Evolutionary conservation across 2,329 filamentous ascomycete species (phyloP).

Genomic region (Colletotrichum sidae): DNA sequence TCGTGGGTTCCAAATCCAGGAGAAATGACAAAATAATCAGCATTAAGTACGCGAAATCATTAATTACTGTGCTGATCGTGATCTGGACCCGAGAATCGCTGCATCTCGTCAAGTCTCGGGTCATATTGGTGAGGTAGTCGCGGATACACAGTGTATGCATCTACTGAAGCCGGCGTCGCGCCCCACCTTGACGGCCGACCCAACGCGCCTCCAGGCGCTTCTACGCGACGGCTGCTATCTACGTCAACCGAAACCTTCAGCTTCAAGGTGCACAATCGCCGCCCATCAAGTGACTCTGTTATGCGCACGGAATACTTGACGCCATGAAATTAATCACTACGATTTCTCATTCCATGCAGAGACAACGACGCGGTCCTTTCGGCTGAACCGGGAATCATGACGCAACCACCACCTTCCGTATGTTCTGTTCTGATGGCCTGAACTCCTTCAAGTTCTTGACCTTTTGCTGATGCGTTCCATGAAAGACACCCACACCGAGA

Average conservation of each 20-base stretch:
- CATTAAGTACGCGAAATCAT: no score
- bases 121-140: no score
- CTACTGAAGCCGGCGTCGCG: background rate
- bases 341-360: background rate
- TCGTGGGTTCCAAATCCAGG: no score
- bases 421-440: background rate
- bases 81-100: no score
- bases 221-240: background rate
- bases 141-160: no score
- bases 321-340: conserved; percentile 9
- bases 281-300: background rate
- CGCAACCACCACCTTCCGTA: conserved; percentile 35
- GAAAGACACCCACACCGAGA: conserved; percentile 53
- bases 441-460: background rate
- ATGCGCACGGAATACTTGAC: background rate
- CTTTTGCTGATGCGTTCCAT: background rate
- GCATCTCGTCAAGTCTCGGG: no score
- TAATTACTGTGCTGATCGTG: no score
- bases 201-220: background rate
- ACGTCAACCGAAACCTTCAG: no score
- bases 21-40: no score
- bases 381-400: conserved; percentile 31
- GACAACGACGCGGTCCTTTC: conserved; percentile 28
- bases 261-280: no score
- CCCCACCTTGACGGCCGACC: conserved; percentile 1